Percentiles rank a stretch among this genome's conserved stretches.
Conservation (phyloP, 495 filamentous ascomycete genomes). For the Trichoderma asperelloides region DNA sequence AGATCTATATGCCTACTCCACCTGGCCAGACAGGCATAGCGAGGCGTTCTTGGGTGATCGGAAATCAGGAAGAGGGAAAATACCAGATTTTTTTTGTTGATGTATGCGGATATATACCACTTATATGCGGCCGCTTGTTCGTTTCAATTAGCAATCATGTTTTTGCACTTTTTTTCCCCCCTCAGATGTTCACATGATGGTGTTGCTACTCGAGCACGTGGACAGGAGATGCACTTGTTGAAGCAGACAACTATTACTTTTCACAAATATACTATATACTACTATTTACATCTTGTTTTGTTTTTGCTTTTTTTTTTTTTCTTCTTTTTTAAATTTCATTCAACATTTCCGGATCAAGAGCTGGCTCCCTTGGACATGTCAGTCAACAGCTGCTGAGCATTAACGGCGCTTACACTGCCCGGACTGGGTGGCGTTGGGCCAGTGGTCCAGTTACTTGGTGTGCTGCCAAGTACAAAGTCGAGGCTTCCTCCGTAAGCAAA, state of each 20-base stretch:
- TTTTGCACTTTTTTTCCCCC: background rate
- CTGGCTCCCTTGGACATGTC: background rate
- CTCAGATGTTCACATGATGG: background rate
- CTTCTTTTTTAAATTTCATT: background rate
- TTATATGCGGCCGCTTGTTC: background rate
- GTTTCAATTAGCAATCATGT: background rate
- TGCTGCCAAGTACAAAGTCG: conserved; percentile 51
- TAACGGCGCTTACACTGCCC: conserved; percentile 18
- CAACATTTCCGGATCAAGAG: background rate
- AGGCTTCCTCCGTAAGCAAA: conserved; percentile 54
- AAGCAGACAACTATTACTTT: background rate
- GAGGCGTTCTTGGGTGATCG: background rate
- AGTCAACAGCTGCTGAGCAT: background rate
- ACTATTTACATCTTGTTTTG: background rate
- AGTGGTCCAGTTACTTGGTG: conserved; percentile 47
- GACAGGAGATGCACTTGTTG: background rate
- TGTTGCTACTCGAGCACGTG: background rate
- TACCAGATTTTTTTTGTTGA: conserved; percentile 2
- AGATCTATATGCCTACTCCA: background rate
- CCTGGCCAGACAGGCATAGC: background rate
- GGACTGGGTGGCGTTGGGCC: conserved; percentile 48
- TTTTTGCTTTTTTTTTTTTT: no score
- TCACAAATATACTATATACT: background rate
- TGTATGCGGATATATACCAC: background rate
- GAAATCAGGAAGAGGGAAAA: background rate